phyloP scores from a whole-genome alignment of 2,329 filamentous ascomycete genomes.

The Pseudogymnoascus sp. region DNA sequence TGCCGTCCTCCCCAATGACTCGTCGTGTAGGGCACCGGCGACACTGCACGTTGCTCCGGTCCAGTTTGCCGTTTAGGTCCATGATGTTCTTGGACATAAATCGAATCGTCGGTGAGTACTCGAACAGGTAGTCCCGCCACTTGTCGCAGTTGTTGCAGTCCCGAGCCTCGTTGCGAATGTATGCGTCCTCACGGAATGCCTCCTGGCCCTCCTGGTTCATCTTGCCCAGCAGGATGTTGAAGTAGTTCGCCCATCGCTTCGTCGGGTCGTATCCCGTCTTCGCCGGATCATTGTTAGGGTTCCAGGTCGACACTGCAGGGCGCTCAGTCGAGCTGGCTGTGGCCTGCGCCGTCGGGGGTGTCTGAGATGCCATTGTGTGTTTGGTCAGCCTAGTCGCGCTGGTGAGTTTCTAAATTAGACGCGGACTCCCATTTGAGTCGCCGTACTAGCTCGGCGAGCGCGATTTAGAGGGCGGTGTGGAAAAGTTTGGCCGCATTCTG shows the following conservation, averaged over 20 bases:
- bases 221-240: slow-evolving; percentile 67
- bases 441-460: not conserved
- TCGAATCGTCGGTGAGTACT: slow-evolving; percentile 75
- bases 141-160: slow-evolving; percentile 78
- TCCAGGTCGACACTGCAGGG: slow-evolving; percentile 8
- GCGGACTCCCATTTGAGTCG: not conserved
- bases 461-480: slow-evolving; percentile 9
- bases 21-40: slow-evolving; percentile 61
- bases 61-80: slow-evolving; percentile 69
- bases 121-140: slow-evolving; percentile 73
- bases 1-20: slow-evolving; percentile 30
- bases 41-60: slow-evolving; percentile 70
- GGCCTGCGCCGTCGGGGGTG: not conserved
- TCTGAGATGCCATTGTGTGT: slow-evolving; percentile 13
- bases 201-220: slow-evolving; percentile 61
- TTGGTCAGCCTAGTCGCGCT: slow-evolving; percentile 5
- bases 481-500: slow-evolving; percentile 10
- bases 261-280: slow-evolving; percentile 56
- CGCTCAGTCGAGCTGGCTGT: not conserved
- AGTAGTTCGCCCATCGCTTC: slow-evolving; percentile 71
- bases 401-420: slow-evolving; percentile 5
- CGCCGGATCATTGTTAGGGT: slow-evolving; percentile 44
- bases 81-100: slow-evolving; percentile 79
- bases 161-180: slow-evolving; percentile 63
- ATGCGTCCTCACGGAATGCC: slow-evolving; percentile 70